Percentiles rank a stretch among this genome's conserved stretches.
phyloP scores from a whole-genome alignment of 2,329 filamentous ascomycete genomes.

The Botrytis galanthina region DNA sequence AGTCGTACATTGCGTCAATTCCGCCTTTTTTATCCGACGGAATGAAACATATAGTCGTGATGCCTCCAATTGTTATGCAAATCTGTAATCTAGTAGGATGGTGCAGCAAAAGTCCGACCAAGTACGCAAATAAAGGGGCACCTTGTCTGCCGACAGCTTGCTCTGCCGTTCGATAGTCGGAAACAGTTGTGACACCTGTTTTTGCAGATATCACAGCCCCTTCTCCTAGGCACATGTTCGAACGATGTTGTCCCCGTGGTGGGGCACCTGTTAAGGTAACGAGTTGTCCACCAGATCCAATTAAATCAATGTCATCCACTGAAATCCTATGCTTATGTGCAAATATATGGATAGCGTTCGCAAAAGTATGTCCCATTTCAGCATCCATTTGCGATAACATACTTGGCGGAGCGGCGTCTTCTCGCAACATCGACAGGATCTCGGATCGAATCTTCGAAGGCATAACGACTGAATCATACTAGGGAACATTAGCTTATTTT shows the following conservation, averaged over 20 bases:
- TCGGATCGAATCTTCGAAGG: conserved; percentile 38
- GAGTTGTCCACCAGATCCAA: conserved; percentile 37
- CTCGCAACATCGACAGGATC: conserved; percentile 38
- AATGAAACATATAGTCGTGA: conserved; percentile 37
- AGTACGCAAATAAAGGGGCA: conserved; percentile 37
- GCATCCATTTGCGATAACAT: conserved; percentile 39
- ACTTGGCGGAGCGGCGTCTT: conserved; percentile 38
- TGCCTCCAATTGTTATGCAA: conserved; percentile 37
- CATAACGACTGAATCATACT: conserved; percentile 40
- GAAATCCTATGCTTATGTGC: conserved; percentile 35
- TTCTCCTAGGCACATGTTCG: conserved; percentile 39
- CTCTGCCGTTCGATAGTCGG: conserved; percentile 38
- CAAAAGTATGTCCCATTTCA: conserved; percentile 38
- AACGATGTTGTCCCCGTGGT: conserved; percentile 36
- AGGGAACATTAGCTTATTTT: conserved; percentile 11
- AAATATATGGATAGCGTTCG: conserved; percentile 38
- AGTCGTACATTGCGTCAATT: conserved; percentile 39
- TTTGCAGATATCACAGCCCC: conserved; percentile 39
- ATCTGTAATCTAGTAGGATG: conserved; percentile 38
- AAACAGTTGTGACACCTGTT: conserved; percentile 39
- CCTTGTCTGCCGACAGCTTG: conserved; percentile 40
- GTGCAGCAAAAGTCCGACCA: conserved; percentile 36
- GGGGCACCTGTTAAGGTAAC: conserved; percentile 36
- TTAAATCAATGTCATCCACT: conserved; percentile 38
- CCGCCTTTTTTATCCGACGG: conserved; percentile 37